Conservation (phyloP, 768 basidiomycete genomes). For the Hericium rajendrae region DNA sequence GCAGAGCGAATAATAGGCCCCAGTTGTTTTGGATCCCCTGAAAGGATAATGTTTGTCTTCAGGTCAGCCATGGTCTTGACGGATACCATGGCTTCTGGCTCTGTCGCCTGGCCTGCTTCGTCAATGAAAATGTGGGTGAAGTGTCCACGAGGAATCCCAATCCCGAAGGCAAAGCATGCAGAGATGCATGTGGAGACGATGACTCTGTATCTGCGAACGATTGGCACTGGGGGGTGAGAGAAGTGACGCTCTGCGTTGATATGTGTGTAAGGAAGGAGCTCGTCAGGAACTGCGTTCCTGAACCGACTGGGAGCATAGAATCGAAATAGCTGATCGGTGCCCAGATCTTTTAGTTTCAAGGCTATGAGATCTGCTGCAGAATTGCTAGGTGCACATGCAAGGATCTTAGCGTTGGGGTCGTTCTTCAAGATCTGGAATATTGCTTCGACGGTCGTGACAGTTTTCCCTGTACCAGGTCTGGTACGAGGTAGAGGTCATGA, state of each 20-base stretch:
- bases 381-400: slow-evolving; percentile 63
- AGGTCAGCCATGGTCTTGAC: slow-evolving; percentile 50
- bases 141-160: slow-evolving; percentile 51
- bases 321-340: slow-evolving; percentile 36
- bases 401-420: slow-evolving; percentile 35
- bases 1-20: slow-evolving; percentile 57
- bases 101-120: slow-evolving; percentile 65
- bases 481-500: background rate
- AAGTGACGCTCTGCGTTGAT: slow-evolving; percentile 29
- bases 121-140: slow-evolving; percentile 64
- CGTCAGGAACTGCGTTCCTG: slow-evolving; percentile 26
- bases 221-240: slow-evolving; percentile 33
- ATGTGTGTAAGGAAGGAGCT: slow-evolving; percentile 29
- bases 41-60: slow-evolving; percentile 48
- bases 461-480: slow-evolving; percentile 62
- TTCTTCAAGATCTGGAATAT: slow-evolving; percentile 42
- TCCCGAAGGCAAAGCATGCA: slow-evolving; percentile 41
- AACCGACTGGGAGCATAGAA: slow-evolving; percentile 48
- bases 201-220: slow-evolving; percentile 36
- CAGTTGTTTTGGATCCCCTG: slow-evolving; percentile 65
- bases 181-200: slow-evolving; percentile 62
- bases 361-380: slow-evolving; percentile 57
- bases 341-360: slow-evolving; percentile 28
- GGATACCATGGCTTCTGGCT: slow-evolving; percentile 54
- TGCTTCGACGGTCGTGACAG: slow-evolving; percentile 53